Evolutionary conservation across 2,329 filamentous ascomycete genomes (phyloP), one percentile per base, ranked within the genome.

Genomic region (Trichophyton verrucosum): DNA sequence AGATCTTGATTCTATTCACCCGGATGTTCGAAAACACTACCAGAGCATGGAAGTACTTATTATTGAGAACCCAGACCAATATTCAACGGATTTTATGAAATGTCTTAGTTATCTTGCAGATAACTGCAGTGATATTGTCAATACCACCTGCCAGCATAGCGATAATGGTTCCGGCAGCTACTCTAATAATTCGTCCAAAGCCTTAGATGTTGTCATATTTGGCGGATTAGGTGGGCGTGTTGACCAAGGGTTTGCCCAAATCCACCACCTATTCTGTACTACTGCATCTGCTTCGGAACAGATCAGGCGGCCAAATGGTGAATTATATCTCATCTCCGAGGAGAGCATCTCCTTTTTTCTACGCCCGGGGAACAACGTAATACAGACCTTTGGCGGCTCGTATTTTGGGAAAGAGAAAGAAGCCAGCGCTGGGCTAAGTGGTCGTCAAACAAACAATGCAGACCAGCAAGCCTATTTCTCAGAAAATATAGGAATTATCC

Each of bases 11-110:
- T 96, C 92, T 3, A 77, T 97, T 17, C 76, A 76, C 2, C 77
- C 82, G 8, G 74, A 82, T 11, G 81, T 88, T 9, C 79, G 80
- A 59, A 68, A 79, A n/a, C 86, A 87, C 73, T 95, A 91, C 74
- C 77, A 81, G 38, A 75, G 78, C 22, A 78, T 80, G 59, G 72
- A 78, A 30, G 81, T 89, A 1, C 69, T 78, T 11, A 78, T 97
- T 59, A 80, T 89, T 65, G 77, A 84, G 66, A 85, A 92, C 64
- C 72, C 79, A n/a, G 89, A 95, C 70, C 89, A 97, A 73, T 83
- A 95, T 67, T 87, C 86, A 20, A 96, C 94, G 30, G 94, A 99
- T 73, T 96, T 97, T 67, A 86, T 82, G 67, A 99, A 99, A 77
- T 89, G 85, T 67, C 82, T 87, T 66, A 78, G 73, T 65, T 86